Evolutionary conservation across 2,329 filamentous ascomycete genomes (phyloP).

Genomic region (Nannizziopsis barbatae): DNA sequence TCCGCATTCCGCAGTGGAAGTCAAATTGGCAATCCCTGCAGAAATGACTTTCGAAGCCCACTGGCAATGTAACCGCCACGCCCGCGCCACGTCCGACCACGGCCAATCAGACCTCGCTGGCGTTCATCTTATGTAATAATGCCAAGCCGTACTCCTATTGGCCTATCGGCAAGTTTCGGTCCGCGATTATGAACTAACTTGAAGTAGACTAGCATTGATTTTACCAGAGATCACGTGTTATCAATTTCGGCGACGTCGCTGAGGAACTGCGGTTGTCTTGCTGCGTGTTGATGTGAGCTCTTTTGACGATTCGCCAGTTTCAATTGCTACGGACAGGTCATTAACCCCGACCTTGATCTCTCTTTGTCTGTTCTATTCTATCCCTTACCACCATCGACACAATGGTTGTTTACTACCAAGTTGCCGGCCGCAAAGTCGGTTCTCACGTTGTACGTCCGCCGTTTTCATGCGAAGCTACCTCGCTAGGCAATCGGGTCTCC

Average conservation of each 20-base stretch:
- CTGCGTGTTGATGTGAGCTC: not conserved
- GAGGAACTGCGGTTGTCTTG: not conserved
- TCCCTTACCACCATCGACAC: constrained; percentile 18
- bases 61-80: constrained; percentile 7
- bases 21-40: not conserved
- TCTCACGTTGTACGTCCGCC: constrained; percentile 40
- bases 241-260: constrained; percentile 8
- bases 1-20: too few species aligned
- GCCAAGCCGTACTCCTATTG: constrained; percentile 3
- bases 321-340: constrained; percentile 1
- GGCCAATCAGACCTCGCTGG: not conserved
- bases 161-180: constrained; percentile 11
- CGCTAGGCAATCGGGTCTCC: constrained; percentile 14
- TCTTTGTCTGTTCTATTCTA: not conserved
- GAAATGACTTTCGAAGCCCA: not conserved
- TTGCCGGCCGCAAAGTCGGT: constrained; percentile 43
- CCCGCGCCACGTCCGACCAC: not conserved
- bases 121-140: not conserved
- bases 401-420: constrained; percentile 43
- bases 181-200: not conserved
- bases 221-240: not conserved
- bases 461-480: constrained; percentile 10
- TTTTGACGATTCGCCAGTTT: not conserved
- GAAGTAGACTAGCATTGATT: not conserved
- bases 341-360: not conserved